Base-by-base conservation (phyloP, 2,329 filamentous ascomycete species). In the Lecanosticta acicola region DNA sequence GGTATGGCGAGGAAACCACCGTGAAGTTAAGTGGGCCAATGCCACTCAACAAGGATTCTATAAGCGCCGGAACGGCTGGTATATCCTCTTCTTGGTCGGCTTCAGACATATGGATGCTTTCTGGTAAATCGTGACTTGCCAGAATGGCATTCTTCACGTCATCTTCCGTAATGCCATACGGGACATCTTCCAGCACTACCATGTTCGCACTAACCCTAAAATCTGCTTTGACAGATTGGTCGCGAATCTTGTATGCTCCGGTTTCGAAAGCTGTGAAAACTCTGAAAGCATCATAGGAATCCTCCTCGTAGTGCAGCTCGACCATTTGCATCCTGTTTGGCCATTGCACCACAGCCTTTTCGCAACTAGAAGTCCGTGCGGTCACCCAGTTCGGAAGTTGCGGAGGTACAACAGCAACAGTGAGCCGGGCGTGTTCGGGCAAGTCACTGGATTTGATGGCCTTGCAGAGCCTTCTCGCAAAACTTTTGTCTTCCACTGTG, bases 21-120 rank as follows among this genome's bases (percentile, higher is more conserved):
- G 19, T 39, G 5, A 45, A 19, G 11, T 45, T 35, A 9, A 39
- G n/a, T 26, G 42, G 42, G 17, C 34, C 42, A 10, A 32, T 32
- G 16, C 17, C n/a, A 16, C 4, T 5, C 19, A 45, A 39, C 14
- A 45, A 37, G 39, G 34, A 39, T 26, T 14, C 32, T 5, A 34
- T 34, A 13, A n/a, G n/a, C n/a, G n/a, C n/a, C n/a, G n/a, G n/a
- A n/a, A n/a, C n/a, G n/a, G n/a, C n/a, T n/a, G n/a, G n/a, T n/a
- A n/a, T n/a, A n/a, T n/a, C n/a, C n/a, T n/a, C n/a, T n/a, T n/a
- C n/a, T n/a, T n/a, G n/a, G n/a, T n/a, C n/a, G n/a, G n/a, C n/a
- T n/a, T n/a, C n/a, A n/a, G n/a, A n/a, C n/a, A n/a, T n/a, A n/a
- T n/a, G n/a, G n/a, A n/a, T n/a, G n/a, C n/a, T n/a, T n/a, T n/a